phyloP scores from a whole-genome alignment of 305 asterid species.

The Galium porrigens region DNA sequence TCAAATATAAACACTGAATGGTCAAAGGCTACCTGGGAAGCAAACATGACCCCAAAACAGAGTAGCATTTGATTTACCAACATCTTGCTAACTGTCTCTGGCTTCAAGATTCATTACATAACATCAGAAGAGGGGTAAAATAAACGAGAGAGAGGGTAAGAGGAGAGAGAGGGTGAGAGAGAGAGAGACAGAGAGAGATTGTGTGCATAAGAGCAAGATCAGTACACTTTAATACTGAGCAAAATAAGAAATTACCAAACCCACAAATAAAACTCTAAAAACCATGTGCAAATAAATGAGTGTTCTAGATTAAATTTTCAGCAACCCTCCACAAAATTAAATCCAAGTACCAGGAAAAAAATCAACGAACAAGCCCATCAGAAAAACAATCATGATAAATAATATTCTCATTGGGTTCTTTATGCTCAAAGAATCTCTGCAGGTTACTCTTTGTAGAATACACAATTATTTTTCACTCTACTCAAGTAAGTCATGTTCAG shows the following conservation, averaged over 20 bases:
- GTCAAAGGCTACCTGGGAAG: conserved; percentile 60
- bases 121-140: background rate
- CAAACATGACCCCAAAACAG: conserved; percentile 87
- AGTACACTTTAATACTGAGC: background rate
- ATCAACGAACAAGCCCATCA: background rate
- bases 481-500: background rate
- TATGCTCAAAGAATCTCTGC: no score
- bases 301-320: background rate
- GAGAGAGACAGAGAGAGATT: conserved; percentile 2
- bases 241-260: background rate
- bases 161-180: no score
- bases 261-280: background rate
- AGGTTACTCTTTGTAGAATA: no score
- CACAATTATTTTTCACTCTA: background rate
- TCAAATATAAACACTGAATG: conserved; percentile 16
- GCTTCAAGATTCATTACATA: conserved; percentile 46
- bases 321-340: background rate
- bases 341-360: background rate
- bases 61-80: conserved; percentile 97
- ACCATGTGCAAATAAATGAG: background rate
- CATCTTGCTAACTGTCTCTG: conserved; percentile 85
- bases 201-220: no score
- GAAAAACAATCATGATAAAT: no score
- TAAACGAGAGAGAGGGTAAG: conserved; percentile 1
- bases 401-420: no score